phyloP scores from a whole-genome alignment of 306 rosid genomes.

The Coriaria nepalensis region DNA sequence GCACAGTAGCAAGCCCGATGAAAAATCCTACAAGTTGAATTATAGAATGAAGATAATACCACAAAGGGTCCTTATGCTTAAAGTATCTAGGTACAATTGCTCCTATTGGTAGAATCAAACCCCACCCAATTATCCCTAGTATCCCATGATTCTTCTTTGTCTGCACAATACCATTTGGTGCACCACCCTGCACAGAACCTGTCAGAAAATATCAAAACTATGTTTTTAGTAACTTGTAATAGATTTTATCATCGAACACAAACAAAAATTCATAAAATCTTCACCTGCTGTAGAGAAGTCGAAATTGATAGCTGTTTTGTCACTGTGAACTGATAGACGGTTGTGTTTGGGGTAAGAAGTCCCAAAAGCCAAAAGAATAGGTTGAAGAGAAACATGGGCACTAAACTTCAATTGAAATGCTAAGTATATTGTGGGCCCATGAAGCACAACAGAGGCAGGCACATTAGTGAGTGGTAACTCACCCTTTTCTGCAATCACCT shows the following conservation, averaged over 20 bases:
- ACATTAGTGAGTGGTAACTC: conserved; percentile 79
- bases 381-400: conserved; percentile 46
- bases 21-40: conserved; percentile 74
- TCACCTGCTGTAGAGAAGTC: conserved; percentile 73
- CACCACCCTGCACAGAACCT: conserved; percentile 31
- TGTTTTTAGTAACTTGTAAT: conserved; percentile 1
- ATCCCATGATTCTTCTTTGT: conserved; percentile 84
- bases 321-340: conserved; percentile 50
- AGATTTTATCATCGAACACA: neutral
- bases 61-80: conserved; percentile 79
- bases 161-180: conserved; percentile 31
- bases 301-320: conserved; percentile 42
- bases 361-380: conserved; percentile 68
- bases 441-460: conserved; percentile 72
- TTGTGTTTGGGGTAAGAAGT: conserved; percentile 40
- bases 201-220: conserved; percentile 11
- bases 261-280: neutral
- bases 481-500: conserved; percentile 68
- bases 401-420: conserved; percentile 74
- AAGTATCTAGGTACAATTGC: conserved; percentile 88
- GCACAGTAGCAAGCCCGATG: conserved; percentile 63
- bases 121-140: conserved; percentile 80
- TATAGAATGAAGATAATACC: conserved; percentile 83
- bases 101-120: conserved; percentile 75
- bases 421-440: conserved; percentile 75